Evolutionary conservation across 805 yeast genomes (phyloP).

Genomic region (Saccharomycopsis malanga): DNA sequence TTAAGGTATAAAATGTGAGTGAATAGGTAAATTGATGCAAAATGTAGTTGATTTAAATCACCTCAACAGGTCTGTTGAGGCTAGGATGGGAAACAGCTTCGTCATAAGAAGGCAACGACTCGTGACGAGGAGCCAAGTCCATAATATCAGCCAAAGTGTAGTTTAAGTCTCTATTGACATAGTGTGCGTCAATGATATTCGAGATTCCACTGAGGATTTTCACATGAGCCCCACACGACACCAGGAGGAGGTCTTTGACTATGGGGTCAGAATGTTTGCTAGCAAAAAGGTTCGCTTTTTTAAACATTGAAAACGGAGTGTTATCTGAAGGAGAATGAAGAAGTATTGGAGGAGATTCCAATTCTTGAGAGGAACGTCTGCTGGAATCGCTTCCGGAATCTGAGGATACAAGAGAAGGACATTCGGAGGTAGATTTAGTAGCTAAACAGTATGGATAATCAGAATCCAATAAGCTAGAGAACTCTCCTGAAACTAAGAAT

Average conservation of each 20-base stretch:
- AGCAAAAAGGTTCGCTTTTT: not conserved
- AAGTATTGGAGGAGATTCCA: too few relatives aligned
- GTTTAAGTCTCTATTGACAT: not conserved
- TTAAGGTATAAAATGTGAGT: too few relatives aligned
- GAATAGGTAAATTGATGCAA: too few relatives aligned
- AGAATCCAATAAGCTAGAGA: not conserved
- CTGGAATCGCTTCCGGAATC: not conserved
- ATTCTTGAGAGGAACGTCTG: not conserved
- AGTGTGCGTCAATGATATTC: slow-evolving; percentile 7
- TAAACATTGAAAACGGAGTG: too few relatives aligned
- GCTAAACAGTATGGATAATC: not conserved
- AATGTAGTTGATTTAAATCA: too few relatives aligned
- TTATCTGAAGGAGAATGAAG: too few relatives aligned
- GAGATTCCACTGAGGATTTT: slow-evolving; percentile 16
- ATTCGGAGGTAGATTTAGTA: too few relatives aligned
- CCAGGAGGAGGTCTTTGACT: not conserved
- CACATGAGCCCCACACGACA: slow-evolving; percentile 1
- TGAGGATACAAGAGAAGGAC: not conserved
- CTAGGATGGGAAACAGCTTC: too few relatives aligned
- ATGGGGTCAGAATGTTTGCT: not conserved
- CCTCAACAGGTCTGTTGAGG: too few relatives aligned
- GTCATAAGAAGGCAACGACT: slow-evolving; percentile 4
- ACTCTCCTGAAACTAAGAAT: slow-evolving; percentile 1
- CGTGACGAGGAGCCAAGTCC: not conserved
- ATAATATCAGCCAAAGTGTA: slow-evolving; percentile 8